These are phyloP conservation scores for Rhodosporidiobolus sp. DNA, from an alignment of 768 basidiomycete species.

Conservation along the genomic window DNA sequence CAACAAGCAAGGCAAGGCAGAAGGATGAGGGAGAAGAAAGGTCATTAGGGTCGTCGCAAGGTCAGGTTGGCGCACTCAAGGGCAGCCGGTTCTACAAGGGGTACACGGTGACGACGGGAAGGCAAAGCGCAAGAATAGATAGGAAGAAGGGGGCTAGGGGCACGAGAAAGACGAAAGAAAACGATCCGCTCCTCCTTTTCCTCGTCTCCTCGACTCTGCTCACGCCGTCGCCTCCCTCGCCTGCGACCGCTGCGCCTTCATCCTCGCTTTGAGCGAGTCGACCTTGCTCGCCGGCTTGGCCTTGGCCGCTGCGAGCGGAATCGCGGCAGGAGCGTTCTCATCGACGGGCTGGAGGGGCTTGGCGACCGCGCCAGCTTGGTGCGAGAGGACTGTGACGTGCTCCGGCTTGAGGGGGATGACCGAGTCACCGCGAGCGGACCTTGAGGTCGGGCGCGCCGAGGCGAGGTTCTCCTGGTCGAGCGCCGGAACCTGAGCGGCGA, in stretches of 20 bases:
- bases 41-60: no score
- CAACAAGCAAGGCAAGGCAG: no score
- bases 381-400: background rate
- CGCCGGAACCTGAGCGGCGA: background rate
- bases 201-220: no score
- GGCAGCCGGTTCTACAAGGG: no score
- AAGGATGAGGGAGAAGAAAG: no score
- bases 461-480: constrained; percentile 26
- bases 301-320: background rate
- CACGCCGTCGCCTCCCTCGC: no score
- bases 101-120: no score
- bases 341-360: constrained; percentile 7
- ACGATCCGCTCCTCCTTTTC: no score
- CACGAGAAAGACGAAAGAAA: no score
- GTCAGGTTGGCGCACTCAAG: no score
- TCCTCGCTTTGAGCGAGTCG: background rate
- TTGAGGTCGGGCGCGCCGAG: background rate
- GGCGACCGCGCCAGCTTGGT: background rate
- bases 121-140: no score
- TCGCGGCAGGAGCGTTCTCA: background rate
- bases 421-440: background rate
- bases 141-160: no score
- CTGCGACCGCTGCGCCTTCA: background rate
- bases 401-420: constrained; percentile 25
- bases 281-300: background rate